phyloP scores from a whole-genome alignment of 1,284 basidiomycete genomes.

The Apiotrichum mycotoxinovorans region DNA sequence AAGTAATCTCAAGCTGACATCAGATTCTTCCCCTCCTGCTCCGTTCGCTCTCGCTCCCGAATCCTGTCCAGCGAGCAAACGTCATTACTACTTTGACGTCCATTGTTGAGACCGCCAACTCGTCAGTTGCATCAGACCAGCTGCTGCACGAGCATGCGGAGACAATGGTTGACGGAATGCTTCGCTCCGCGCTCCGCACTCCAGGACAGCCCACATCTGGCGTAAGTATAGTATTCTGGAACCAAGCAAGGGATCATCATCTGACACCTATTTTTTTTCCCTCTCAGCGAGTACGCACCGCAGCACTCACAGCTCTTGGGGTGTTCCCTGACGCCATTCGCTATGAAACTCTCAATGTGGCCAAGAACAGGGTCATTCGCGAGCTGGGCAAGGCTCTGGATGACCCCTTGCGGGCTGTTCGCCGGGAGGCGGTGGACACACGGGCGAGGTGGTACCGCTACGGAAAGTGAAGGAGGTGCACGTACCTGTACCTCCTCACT shows the following conservation, averaged over 20 bases:
- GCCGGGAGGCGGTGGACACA: conserved; percentile 82
- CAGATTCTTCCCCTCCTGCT: conserved; percentile 86
- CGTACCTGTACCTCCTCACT: background rate
- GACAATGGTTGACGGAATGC: conserved; percentile 66
- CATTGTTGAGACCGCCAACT: conserved; percentile 62
- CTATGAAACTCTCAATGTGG: conserved; percentile 72
- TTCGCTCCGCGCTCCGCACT: conserved; percentile 55
- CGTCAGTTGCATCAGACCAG: conserved; percentile 42
- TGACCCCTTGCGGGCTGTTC: conserved; percentile 74
- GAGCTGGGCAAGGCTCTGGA: conserved; percentile 72
- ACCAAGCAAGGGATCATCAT: background rate
- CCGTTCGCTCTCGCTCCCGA: conserved; percentile 73
- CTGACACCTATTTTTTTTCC: no score
- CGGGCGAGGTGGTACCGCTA: conserved; percentile 54
- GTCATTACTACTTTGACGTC: conserved; percentile 75
- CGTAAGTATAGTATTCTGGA: background rate
- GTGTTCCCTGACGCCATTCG: conserved; percentile 69
- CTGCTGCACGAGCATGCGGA: conserved; percentile 65
- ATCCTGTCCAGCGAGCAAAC: conserved; percentile 67
- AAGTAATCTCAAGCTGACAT: background rate
- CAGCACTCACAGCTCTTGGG: conserved; percentile 70
- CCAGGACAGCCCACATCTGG: conserved; percentile 20
- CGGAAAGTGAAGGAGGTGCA: conserved; percentile 3
- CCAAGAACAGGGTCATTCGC: conserved; percentile 67
- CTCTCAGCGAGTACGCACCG: conserved; percentile 64